phyloP scores from a whole-genome alignment of 345 rosid genomes.

The Eucalyptus marginata region DNA sequence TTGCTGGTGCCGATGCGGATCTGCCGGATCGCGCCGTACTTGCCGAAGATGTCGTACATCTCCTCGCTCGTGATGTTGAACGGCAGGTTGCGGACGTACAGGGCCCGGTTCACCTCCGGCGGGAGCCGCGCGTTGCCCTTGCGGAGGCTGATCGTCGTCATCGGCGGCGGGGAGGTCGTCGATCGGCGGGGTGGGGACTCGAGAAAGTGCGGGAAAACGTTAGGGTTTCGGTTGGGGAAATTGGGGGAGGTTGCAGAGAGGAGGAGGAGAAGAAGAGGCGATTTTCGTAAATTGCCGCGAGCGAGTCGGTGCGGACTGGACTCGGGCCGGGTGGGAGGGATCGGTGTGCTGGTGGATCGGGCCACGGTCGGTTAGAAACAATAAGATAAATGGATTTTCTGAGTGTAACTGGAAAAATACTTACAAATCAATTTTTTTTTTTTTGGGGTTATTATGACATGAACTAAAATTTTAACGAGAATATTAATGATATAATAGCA shows the following conservation, averaged over 20 bases:
- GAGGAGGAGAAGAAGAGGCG: background rate
- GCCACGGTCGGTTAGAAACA: background rate
- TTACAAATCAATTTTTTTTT: background rate
- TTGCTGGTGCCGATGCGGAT: constrained; percentile 83
- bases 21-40: constrained; percentile 96
- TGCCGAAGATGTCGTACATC: constrained; percentile 99
- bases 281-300: background rate
- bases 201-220: background rate
- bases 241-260: background rate
- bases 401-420: background rate
- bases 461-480: background rate
- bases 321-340: background rate
- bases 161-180: background rate
- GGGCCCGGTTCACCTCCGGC: constrained; percentile 89
- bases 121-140: constrained; percentile 88
- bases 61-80: constrained; percentile 98
- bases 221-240: background rate
- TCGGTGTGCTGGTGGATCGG: background rate
- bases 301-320: background rate
- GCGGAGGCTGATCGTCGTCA: constrained; percentile 70
- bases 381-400: background rate
- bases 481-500: background rate
- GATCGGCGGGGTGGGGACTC: background rate
- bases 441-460: background rate
- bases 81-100: constrained; percentile 95